A percentile compares a stretch with the other conserved stretches of the same genome.
phyloP scores from a whole-genome alignment of 2,329 filamentous ascomycete genomes.

The Coleophoma cylindrospora region DNA sequence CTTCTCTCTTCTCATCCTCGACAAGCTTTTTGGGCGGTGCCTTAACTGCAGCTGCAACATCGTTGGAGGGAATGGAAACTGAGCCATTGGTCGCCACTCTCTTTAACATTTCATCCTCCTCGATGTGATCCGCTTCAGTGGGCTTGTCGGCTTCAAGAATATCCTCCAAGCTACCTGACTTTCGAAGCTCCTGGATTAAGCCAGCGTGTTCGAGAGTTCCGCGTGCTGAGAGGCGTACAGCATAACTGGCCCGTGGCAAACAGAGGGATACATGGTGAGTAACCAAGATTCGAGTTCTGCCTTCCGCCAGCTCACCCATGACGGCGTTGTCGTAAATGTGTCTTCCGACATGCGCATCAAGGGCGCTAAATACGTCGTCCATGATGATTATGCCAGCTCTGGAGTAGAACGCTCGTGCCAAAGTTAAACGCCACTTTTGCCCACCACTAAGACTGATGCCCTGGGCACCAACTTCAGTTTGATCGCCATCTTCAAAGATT shows the following conservation, averaged over 20 bases:
- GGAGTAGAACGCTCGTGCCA: constrained; percentile 75
- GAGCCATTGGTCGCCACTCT: constrained; percentile 34
- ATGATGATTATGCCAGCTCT: constrained; percentile 70
- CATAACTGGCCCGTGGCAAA: constrained; percentile 63
- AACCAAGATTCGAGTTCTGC: constrained; percentile 69
- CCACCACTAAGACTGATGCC: constrained; percentile 79
- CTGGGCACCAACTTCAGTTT: constrained; percentile 76
- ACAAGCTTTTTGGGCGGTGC: constrained; percentile 55
- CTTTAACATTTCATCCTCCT: constrained; percentile 42
- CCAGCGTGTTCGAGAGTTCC: constrained; percentile 55
- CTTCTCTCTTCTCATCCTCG: constrained; percentile 66
- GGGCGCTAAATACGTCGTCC: constrained; percentile 77
- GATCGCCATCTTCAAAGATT: constrained; percentile 68
- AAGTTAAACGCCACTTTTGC: constrained; percentile 74
- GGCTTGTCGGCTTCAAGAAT: constrained; percentile 50
- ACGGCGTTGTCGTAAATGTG: constrained; percentile 73
- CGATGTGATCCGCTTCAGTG: constrained; percentile 23
- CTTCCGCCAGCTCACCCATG: constrained; percentile 60
- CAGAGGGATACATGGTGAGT: constrained; percentile 73
- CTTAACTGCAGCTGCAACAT: constrained; percentile 29
- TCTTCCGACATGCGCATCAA: constrained; percentile 74
- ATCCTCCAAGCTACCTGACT: constrained; percentile 46
- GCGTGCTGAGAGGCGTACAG: constrained; percentile 67
- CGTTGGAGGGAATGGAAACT: constrained; percentile 30
- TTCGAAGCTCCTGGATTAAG: constrained; percentile 52